phyloP scores from a whole-genome alignment of 1,139 yeast species.

The Magnusiomyces paraingens region DNA sequence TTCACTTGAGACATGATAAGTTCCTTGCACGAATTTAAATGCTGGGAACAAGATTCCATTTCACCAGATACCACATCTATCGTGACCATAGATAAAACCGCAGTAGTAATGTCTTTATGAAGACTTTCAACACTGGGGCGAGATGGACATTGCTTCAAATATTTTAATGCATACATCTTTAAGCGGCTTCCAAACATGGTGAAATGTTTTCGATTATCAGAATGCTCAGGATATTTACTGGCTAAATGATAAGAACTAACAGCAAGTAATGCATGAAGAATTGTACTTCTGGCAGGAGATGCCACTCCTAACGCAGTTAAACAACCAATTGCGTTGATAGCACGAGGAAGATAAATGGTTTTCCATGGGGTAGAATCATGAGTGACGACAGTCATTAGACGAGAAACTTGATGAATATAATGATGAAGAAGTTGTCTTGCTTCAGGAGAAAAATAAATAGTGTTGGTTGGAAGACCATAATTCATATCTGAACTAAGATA shows the following conservation, averaged over 20 bases:
- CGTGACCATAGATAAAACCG: constrained; percentile 79
- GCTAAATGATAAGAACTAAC: constrained; percentile 78
- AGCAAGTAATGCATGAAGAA: constrained; percentile 72
- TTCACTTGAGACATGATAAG: constrained; percentile 56
- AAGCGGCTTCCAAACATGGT: constrained; percentile 66
- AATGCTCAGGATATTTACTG: constrained; percentile 55
- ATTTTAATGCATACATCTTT: constrained; percentile 66
- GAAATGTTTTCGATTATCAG: constrained; percentile 63
- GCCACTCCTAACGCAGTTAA: constrained; percentile 68
- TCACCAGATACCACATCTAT: constrained; percentile 91
- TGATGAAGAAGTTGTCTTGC: constrained; percentile 59
- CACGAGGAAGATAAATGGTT: constrained; percentile 75
- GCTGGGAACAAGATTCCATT: constrained; percentile 76
- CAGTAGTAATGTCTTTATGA: constrained; percentile 78
- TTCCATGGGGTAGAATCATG: constrained; percentile 84
- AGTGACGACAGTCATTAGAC: constrained; percentile 81
- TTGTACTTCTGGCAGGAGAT: constrained; percentile 68
- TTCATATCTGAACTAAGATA: constrained; percentile 12
- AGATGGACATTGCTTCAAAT: constrained; percentile 53
- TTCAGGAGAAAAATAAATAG: constrained; percentile 45
- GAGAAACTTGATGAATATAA: constrained; percentile 75
- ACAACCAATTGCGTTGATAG: constrained; percentile 76
- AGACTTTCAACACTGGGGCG: constrained; percentile 30
- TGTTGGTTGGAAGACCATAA: constrained; percentile 43
- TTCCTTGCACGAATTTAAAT: constrained; percentile 69